Evolutionary conservation across 1,139 yeast species (phyloP).

Genomic region (Suhomyces ambrosiae): DNA sequence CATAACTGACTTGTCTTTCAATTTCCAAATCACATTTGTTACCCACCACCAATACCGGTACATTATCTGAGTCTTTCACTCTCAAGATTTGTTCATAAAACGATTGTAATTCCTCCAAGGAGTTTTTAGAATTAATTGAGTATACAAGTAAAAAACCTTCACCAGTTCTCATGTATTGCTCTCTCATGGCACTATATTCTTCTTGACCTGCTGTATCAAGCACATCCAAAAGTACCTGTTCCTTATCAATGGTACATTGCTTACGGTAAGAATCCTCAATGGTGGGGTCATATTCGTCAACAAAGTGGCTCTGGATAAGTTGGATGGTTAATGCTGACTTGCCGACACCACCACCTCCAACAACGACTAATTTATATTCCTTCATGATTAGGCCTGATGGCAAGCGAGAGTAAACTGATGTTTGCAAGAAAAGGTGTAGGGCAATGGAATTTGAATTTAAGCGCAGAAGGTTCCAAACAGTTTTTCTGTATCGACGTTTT

Average conservation of each 20-base stretch:
- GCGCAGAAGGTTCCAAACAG: slow-evolving; percentile 1
- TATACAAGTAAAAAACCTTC: slow-evolving; percentile 87
- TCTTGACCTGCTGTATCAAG: slow-evolving; percentile 99
- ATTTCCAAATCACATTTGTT: slow-evolving; percentile 76
- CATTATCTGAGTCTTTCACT: slow-evolving; percentile 77
- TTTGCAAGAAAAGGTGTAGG: neutral
- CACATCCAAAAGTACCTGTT: slow-evolving; percentile 62
- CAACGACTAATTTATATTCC: slow-evolving; percentile 88
- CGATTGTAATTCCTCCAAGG: slow-evolving; percentile 75
- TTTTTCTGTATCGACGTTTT: neutral
- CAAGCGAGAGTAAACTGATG: slow-evolving; percentile 7
- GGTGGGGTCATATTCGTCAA: slow-evolving; percentile 96
- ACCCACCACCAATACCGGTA: slow-evolving; percentile 75
- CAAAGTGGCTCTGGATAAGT: slow-evolving; percentile 86
- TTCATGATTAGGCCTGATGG: slow-evolving; percentile 29
- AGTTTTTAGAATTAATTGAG: slow-evolving; percentile 76
- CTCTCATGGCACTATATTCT: slow-evolving; percentile 95
- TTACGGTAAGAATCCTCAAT: slow-evolving; percentile 78
- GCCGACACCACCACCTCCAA: slow-evolving; percentile 99
- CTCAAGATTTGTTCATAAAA: slow-evolving; percentile 84
- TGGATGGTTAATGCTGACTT: slow-evolving; percentile 93
- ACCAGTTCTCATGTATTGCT: slow-evolving; percentile 90
- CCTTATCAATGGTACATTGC: slow-evolving; percentile 54
- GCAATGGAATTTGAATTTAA: neutral
- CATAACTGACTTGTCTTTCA: slow-evolving; percentile 80